These are phyloP conservation scores for Trichocladium uniseriatum DNA, from an alignment of 495 filamentous ascomycete genomes.

Conservation along the genomic window DNA sequence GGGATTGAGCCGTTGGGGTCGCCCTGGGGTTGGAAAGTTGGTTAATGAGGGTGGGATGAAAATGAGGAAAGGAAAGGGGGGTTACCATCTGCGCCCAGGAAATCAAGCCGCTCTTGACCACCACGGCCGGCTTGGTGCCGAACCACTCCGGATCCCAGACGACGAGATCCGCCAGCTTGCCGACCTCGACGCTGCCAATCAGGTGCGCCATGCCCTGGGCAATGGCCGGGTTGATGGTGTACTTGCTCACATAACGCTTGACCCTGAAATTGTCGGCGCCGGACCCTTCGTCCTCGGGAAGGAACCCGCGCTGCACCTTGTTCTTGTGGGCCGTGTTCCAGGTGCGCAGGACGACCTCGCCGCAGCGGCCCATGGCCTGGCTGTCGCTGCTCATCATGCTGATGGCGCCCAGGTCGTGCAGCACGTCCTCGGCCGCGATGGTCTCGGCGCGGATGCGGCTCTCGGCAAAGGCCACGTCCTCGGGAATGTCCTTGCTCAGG, in stretches of 20 bases:
- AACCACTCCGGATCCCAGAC: constrained; percentile 83
- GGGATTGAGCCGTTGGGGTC: constrained; percentile 93
- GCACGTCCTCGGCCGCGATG: constrained; percentile 93
- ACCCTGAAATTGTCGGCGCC: constrained; percentile 89
- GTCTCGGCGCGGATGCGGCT: constrained; percentile 91
- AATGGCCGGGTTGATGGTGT: constrained; percentile 93
- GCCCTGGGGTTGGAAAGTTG: constrained; percentile 43
- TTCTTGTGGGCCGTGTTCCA: constrained; percentile 99
- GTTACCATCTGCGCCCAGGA: constrained; percentile 75
- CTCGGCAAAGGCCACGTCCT: constrained; percentile 95
- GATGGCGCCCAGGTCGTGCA: constrained; percentile 93
- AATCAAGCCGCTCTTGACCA: constrained; percentile 90
- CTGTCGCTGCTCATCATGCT: constrained; percentile 97
- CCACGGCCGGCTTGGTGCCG: constrained; percentile 72
- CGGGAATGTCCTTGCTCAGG: constrained; percentile 80
- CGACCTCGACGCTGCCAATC: constrained; percentile 79
- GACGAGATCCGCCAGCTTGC: constrained; percentile 87
- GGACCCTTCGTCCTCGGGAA: constrained; percentile 71
- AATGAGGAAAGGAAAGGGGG: neutral
- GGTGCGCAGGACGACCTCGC: constrained; percentile 87
- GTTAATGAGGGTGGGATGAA: neutral
- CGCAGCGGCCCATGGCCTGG: constrained; percentile 95
- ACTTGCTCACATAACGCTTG: constrained; percentile 91
- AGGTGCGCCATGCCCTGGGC: constrained; percentile 89
- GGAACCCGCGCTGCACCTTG: constrained; percentile 69